Percentiles rank a stretch among this genome's conserved stretches.
These are phyloP conservation scores for Raffaelea arxii DNA, from an alignment of 2,329 filamentous ascomycete genomes.

Conservation along the genomic window DNA sequence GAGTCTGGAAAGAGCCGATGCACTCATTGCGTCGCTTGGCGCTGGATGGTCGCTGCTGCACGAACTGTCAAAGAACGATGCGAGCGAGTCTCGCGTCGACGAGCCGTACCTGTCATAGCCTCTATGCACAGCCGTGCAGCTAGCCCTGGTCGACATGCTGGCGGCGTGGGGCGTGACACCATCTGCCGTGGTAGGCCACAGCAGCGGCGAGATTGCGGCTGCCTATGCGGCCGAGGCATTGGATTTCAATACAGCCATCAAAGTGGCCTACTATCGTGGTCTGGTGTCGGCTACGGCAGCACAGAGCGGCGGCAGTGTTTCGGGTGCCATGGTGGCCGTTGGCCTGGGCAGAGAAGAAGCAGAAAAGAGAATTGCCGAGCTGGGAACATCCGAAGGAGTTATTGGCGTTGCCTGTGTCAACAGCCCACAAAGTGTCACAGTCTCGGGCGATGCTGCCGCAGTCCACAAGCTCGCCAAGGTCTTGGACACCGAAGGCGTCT, in stretches of 20 bases:
- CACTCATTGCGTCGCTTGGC: not conserved
- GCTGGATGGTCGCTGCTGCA: slow-evolving; percentile 5
- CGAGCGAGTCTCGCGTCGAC: slow-evolving; percentile 20
- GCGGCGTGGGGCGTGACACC: slow-evolving; percentile 15
- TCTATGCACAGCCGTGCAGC: slow-evolving; percentile 19
- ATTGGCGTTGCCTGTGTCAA: slow-evolving; percentile 17
- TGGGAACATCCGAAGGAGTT: slow-evolving; percentile 4
- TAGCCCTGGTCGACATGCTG: slow-evolving; percentile 20
- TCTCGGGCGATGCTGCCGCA: slow-evolving; percentile 19
- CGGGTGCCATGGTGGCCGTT: slow-evolving; percentile 13
- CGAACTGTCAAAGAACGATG: slow-evolving; percentile 4
- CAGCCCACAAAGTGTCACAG: slow-evolving; percentile 18
- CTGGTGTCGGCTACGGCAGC: not conserved
- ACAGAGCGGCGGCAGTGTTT: not conserved
- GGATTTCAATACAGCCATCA: slow-evolving; percentile 6
- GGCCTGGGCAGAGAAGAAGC: slow-evolving; percentile 6
- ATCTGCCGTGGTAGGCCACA: slow-evolving; percentile 20
- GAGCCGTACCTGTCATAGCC: slow-evolving; percentile 17
- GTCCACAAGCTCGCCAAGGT: slow-evolving; percentile 15
- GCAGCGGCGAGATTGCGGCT: slow-evolving; percentile 23
- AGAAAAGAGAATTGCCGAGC: not conserved
- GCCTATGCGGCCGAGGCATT: slow-evolving; percentile 18
- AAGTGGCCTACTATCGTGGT: slow-evolving; percentile 12
- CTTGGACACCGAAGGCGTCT: slow-evolving; percentile 15
- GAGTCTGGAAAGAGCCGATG: not conserved